Conservation (phyloP, 768 basidiomycete genomes). For the Podaxis sp. region DNA sequence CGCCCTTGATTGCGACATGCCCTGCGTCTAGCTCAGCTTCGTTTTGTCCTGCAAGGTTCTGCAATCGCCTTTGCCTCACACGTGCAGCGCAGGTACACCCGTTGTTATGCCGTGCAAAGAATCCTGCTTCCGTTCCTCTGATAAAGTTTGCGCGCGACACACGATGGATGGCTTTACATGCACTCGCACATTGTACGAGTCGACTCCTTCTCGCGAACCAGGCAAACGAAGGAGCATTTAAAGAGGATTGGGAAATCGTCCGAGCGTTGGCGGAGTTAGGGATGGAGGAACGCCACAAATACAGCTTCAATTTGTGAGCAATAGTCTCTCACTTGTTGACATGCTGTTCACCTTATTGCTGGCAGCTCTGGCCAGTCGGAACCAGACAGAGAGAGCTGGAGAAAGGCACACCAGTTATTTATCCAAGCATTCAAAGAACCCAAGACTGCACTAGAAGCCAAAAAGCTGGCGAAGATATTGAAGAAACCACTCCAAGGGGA, state of each 20-base stretch:
- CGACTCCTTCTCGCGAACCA: constrained; percentile 57
- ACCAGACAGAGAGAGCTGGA: constrained; percentile 69
- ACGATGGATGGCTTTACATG: constrained; percentile 77
- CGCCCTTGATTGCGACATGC: constrained; percentile 53
- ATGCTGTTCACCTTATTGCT: constrained; percentile 1
- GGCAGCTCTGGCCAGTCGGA: constrained; percentile 32
- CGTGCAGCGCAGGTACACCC: constrained; percentile 67
- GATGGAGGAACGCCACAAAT: constrained; percentile 66
- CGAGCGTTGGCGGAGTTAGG: constrained; percentile 69
- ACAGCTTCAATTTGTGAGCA: constrained; percentile 48
- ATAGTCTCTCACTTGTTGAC: constrained; percentile 6
- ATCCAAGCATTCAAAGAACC: constrained; percentile 66
- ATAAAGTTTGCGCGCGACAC: constrained; percentile 57
- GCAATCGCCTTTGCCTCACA: constrained; percentile 73
- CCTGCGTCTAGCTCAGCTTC: constrained; percentile 38
- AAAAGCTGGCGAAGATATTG: constrained; percentile 57
- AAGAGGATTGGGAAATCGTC: constrained; percentile 55
- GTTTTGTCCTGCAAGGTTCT: constrained; percentile 70
- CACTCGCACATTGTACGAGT: constrained; percentile 66
- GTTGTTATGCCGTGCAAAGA: constrained; percentile 72
- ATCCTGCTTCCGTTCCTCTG: constrained; percentile 64
- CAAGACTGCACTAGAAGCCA: constrained; percentile 45
- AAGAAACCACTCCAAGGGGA: constrained; percentile 48
- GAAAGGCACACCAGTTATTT: constrained; percentile 58
- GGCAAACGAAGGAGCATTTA: constrained; percentile 42